phyloP scores from a whole-genome alignment of 78 protist genomes.

The Guillardia theta region DNA sequence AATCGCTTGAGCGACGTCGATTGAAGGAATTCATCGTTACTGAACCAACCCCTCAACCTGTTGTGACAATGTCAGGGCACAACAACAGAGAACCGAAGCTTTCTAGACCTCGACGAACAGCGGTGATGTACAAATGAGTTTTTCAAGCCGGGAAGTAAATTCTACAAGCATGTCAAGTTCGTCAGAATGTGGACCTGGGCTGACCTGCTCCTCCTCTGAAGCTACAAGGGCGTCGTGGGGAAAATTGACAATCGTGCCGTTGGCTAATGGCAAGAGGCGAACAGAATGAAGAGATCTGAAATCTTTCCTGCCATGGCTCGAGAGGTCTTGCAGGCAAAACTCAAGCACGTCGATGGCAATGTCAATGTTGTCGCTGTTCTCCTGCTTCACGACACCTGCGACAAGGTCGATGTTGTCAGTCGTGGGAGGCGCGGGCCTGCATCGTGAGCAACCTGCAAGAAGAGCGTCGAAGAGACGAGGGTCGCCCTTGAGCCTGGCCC shows the following conservation, averaged over 20 bases:
- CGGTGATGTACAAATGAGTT: not conserved
- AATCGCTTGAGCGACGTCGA: not conserved
- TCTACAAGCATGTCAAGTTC: not conserved
- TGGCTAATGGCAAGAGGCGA: not conserved
- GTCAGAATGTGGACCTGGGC: not conserved
- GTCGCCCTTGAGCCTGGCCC: not conserved
- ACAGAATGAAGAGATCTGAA: not conserved
- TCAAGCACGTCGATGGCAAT: not conserved
- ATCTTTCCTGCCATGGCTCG: not conserved
- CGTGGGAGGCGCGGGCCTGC: too few relatives aligned
- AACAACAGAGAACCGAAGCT: too few relatives aligned
- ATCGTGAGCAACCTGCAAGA: not conserved
- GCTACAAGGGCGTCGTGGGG: not conserved
- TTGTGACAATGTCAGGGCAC: too few relatives aligned
- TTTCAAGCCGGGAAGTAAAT: not conserved
- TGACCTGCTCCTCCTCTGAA: not conserved
- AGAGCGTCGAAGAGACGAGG: not conserved
- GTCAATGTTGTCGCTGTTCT: not conserved
- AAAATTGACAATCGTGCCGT: not conserved
- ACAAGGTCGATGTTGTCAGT: too few relatives aligned
- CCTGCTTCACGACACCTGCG: not conserved
- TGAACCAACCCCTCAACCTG: not conserved
- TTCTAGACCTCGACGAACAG: too few relatives aligned
- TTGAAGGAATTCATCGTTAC: not conserved
- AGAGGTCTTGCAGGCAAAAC: constrained; percentile 11